Evolutionary conservation across 805 yeast genomes (phyloP).

Genomic region (Ogataea zsoltii): DNA sequence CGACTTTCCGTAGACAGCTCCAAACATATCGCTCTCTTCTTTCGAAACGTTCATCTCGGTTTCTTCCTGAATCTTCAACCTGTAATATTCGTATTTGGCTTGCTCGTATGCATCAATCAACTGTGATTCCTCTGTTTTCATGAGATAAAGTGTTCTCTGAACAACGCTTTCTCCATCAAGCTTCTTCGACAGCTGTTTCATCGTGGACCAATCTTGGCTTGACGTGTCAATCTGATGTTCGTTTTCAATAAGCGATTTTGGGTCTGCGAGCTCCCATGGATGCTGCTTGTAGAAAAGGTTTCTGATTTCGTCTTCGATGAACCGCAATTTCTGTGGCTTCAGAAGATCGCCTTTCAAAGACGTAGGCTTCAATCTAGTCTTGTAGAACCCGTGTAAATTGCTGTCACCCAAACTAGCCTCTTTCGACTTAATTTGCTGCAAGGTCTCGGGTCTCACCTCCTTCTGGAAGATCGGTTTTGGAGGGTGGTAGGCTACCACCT

Average conservation of each 20-base stretch:
- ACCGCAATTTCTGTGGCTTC: conserved; percentile 54
- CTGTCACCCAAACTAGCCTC: conserved; percentile 22
- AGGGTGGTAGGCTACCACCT: conserved; percentile 79
- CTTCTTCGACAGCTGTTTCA: conserved; percentile 70
- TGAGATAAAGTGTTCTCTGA: conserved; percentile 64
- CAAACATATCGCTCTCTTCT: conserved; percentile 87
- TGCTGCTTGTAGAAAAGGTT: conserved; percentile 84
- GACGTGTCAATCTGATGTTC: conserved; percentile 52
- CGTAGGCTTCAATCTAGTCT: conserved; percentile 46
- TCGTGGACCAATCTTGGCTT: conserved; percentile 71
- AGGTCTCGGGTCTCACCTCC: conserved; percentile 36
- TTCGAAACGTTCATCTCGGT: conserved; percentile 65
- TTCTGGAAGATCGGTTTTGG: conserved; percentile 66
- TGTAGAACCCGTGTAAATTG: conserved; percentile 31
- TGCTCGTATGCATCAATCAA: conserved; percentile 74
- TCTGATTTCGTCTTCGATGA: conserved; percentile 80
- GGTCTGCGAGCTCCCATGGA: conserved; percentile 97
- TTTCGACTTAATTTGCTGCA: conserved; percentile 24
- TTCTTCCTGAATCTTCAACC: conserved; percentile 81
- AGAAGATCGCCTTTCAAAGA: conserved; percentile 45
- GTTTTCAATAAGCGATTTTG: conserved; percentile 79
- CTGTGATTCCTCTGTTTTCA: conserved; percentile 38
- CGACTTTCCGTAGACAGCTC: conserved; percentile 68
- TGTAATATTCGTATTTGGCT: conserved; percentile 86
- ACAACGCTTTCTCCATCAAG: conserved; percentile 90